phyloP scores from a whole-genome alignment of 163 green algal species.

The Chloroidium sp. region DNA sequence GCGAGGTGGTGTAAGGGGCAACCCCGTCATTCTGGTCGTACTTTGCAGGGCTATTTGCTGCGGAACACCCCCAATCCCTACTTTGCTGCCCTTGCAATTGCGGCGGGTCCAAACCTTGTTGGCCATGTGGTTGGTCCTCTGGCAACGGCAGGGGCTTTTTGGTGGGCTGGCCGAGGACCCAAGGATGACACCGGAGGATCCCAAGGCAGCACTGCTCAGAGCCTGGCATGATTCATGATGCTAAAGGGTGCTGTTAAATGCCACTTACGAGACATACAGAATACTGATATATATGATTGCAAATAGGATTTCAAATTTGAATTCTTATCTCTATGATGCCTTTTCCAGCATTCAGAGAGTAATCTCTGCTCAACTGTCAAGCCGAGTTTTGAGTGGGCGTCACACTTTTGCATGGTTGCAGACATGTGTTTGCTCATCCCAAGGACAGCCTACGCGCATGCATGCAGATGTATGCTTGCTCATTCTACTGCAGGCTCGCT shows the following conservation, averaged over 20 bases:
- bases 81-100: conserved; percentile 15
- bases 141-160: not conserved
- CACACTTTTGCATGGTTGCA: too few relatives aligned
- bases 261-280: too few relatives aligned
- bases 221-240: not conserved
- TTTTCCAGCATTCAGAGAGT: too few relatives aligned
- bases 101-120: conserved; percentile 9
- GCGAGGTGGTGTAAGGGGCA: not conserved
- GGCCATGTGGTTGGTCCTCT: conserved; percentile 8
- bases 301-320: too few relatives aligned
- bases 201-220: not conserved
- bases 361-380: too few relatives aligned
- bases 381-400: too few relatives aligned
- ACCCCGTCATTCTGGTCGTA: not conserved
- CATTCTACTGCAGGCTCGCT: too few relatives aligned
- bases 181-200: not conserved
- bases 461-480: too few relatives aligned
- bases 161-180: conserved; percentile 2
- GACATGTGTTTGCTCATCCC: too few relatives aligned
- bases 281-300: too few relatives aligned
- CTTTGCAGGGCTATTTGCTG: conserved; percentile 16
- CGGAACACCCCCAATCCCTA: conserved; percentile 15
- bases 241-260: not conserved
- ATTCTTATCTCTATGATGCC: too few relatives aligned
- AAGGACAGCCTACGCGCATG: too few relatives aligned